These are phyloP conservation scores for Boletus speciosus DNA, from an alignment of 768 basidiomycete genomes.

Conservation along the genomic window DNA sequence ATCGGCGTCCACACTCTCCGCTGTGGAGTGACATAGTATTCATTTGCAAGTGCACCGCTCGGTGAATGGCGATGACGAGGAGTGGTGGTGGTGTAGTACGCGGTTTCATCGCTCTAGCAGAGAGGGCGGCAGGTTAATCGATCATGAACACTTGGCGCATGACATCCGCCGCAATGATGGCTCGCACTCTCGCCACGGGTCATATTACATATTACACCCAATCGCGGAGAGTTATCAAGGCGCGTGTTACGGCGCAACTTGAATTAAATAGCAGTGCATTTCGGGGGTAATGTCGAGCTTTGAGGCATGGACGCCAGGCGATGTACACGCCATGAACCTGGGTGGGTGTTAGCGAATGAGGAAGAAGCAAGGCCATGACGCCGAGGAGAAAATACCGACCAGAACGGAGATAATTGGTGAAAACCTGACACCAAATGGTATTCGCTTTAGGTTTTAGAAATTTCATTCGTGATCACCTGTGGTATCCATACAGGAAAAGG, in stretches of 20 bases:
- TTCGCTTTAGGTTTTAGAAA: not conserved
- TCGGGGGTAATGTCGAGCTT: constrained; percentile 11
- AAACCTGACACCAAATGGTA: constrained; percentile 5
- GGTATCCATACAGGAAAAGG: not conserved
- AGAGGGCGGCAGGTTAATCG: constrained; percentile 18
- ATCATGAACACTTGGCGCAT: constrained; percentile 17
- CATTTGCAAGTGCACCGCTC: constrained; percentile 21
- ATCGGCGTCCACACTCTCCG: constrained; percentile 12
- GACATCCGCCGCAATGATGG: constrained; percentile 23
- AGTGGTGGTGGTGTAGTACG: constrained; percentile 22
- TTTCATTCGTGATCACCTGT: not conserved
- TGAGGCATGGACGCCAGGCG: constrained; percentile 25
- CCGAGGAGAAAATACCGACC: not conserved
- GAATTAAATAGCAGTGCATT: constrained; percentile 14
- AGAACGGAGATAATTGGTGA: constrained; percentile 10
- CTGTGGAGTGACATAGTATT: constrained; percentile 19
- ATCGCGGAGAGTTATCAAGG: constrained; percentile 20
- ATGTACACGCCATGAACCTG: constrained; percentile 18
- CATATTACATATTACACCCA: constrained; percentile 27
- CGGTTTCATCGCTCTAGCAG: constrained; percentile 22
- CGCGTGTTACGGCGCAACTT: constrained; percentile 25
- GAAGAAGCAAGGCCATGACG: constrained; percentile 23
- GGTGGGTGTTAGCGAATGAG: constrained; percentile 16
- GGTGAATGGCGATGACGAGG: constrained; percentile 22
- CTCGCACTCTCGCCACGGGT: constrained; percentile 19